Evolutionary conservation across 345 rosid species (phyloP).

Genomic region (Linum tenue): DNA sequence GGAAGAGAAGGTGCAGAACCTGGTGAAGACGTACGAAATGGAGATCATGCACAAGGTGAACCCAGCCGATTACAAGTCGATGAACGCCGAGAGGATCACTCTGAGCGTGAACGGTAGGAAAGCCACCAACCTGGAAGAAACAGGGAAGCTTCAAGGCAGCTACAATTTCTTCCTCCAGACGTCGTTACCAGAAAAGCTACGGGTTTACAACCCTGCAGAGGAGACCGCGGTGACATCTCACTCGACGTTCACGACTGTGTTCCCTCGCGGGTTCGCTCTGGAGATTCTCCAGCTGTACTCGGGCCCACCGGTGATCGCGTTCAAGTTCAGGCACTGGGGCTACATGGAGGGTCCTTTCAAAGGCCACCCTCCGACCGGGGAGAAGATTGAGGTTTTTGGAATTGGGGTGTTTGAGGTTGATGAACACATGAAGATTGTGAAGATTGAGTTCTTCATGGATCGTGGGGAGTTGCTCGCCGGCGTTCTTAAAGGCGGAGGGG

Average conservation of each 20-base stretch:
- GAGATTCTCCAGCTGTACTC: neutral
- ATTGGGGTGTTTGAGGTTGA: neutral
- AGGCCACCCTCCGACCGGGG: neutral
- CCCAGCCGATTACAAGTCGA: constrained; percentile 7
- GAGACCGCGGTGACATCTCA: neutral
- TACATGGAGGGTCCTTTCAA: constrained; percentile 4
- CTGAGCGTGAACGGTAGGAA: neutral
- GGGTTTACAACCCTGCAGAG: neutral
- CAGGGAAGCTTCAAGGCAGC: neutral
- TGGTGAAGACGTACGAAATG: constrained; percentile 14
- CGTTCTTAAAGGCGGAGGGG: neutral
- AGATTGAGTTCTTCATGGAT: neutral
- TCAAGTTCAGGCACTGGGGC: constrained; percentile 7
- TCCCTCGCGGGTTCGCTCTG: constrained; percentile 1
- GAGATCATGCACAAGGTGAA: constrained; percentile 10
- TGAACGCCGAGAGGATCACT: constrained; percentile 3
- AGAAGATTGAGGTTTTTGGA: neutral
- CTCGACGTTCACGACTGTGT: neutral
- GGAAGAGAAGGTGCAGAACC: constrained; percentile 15
- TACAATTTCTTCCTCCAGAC: constrained; percentile 1
- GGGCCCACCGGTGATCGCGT: neutral
- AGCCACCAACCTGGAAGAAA: neutral
- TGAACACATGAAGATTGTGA: neutral
- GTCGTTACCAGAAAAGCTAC: neutral
- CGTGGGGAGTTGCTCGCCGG: neutral